Conservation (phyloP, 495 filamentous ascomycete genomes). For the Margaritispora aquatica region DNA sequence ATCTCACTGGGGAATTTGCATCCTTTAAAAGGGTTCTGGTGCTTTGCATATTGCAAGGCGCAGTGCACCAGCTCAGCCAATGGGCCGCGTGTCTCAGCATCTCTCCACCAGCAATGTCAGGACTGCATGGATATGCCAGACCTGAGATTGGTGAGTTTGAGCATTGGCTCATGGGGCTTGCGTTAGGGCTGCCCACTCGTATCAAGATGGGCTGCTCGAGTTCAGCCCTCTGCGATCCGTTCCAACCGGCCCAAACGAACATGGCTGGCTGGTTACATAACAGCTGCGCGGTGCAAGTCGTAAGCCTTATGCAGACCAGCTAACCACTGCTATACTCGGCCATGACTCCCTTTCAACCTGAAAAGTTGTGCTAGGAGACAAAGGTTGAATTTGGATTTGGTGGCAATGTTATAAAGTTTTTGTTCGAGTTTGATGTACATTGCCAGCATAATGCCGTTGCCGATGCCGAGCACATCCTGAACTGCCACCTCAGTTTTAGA, state of each 20-base stretch:
- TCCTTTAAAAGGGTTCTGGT: neutral
- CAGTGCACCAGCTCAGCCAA: conserved; percentile 2
- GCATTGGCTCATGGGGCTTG: neutral
- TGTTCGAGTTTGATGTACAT: neutral
- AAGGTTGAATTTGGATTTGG: neutral
- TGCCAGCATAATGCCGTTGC: neutral
- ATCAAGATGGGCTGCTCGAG: neutral
- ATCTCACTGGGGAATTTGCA: neutral
- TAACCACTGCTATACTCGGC: too few species aligned
- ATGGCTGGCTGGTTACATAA: neutral
- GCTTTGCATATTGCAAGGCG: conserved; percentile 4
- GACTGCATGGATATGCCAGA: neutral
- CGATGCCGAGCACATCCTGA: neutral
- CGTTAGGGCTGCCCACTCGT: neutral
- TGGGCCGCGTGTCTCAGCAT: conserved; percentile 8
- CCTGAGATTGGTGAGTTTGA: conserved; percentile 1
- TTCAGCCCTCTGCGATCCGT: neutral
- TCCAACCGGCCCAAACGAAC: neutral
- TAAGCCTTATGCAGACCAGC: too few species aligned
- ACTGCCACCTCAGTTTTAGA: neutral
- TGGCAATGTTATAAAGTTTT: neutral
- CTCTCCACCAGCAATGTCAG: neutral
- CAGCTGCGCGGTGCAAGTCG: neutral
- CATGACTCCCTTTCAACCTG: too few species aligned
- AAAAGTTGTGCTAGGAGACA: neutral